A percentile compares a stretch with the other conserved stretches of the same genome.
Evolutionary conservation across 1,284 basidiomycete species (phyloP).

Genomic region (Athelia sp.): DNA sequence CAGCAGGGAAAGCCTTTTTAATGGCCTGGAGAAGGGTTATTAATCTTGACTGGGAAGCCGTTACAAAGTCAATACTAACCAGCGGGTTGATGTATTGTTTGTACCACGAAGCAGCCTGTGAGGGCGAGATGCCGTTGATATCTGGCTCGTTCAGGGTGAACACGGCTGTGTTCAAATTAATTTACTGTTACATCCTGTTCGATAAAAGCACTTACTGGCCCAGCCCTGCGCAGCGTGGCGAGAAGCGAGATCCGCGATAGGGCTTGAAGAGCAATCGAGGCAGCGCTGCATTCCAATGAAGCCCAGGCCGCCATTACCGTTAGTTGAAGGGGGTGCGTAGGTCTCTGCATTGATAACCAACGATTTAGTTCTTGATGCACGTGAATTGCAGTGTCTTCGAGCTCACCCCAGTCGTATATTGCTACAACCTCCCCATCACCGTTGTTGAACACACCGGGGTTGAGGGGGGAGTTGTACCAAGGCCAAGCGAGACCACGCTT

Average conservation of each 20-base stretch:
- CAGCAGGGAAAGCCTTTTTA: slow-evolving; percentile 29
- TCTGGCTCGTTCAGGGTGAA: slow-evolving; percentile 34
- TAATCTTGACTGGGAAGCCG: not conserved
- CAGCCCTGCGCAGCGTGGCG: slow-evolving; percentile 26
- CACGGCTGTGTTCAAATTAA: slow-evolving; percentile 20
- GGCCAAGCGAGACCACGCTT: slow-evolving; percentile 14
- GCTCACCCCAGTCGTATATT: too few species aligned
- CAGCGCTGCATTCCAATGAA: slow-evolving; percentile 37
- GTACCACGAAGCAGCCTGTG: slow-evolving; percentile 30
- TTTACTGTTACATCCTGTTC: too few species aligned
- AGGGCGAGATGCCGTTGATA: slow-evolving; percentile 18
- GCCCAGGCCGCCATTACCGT: slow-evolving; percentile 24
- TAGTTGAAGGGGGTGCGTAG: slow-evolving; percentile 24
- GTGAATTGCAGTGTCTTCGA: too few species aligned
- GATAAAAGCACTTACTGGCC: slow-evolving; percentile 9
- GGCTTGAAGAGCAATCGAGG: slow-evolving; percentile 29
- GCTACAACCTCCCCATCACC: slow-evolving; percentile 23
- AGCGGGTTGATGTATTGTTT: slow-evolving; percentile 29
- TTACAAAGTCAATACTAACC: slow-evolving; percentile 8
- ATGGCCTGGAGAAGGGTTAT: slow-evolving; percentile 11
- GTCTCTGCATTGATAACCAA: slow-evolving; percentile 35
- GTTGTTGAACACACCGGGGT: slow-evolving; percentile 24
- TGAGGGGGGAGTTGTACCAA: too few species aligned
- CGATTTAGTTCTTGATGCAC: not conserved
- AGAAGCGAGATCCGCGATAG: slow-evolving; percentile 23